Evolutionary conservation across 768 basidiomycete species (phyloP), one percentile per base, ranked within the genome.

Genomic region (Phanerodontia chrysosporium): DNA sequence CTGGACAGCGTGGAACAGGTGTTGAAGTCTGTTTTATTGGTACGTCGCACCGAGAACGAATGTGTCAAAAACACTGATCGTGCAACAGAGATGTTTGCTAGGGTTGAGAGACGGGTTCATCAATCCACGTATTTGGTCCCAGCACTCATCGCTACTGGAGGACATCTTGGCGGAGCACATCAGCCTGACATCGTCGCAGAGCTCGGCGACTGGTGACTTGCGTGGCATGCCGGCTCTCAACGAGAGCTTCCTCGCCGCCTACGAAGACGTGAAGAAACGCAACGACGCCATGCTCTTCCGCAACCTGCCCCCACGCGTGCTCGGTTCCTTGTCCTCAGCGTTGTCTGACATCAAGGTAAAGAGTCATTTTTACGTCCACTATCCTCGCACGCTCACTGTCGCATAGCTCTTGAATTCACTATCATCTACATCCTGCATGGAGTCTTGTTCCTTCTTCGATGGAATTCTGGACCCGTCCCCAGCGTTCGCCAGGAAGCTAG

Each of bases 221-320:
- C 76, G 36, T 75, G 78, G 56, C 76, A 71, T 49, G 62, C 70
- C 32, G 25, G 78, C 51, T 58, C 67, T 85, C 60, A 81, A 73
- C 49, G 77, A 74, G 46, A 73, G 75, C 1, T 74, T 92, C 32
- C 69, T 78, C 3, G 81, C 83, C 51, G 83, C 86, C 58, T 79
- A 90, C 48, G 73, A 75, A n/a, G 88, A 90, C 65, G 83, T 94
- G 25, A 84, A 81, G 61, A 76, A 80, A 55, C 80, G 94, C 57
- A 95, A 94, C 59, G 89, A 94, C 59, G 88, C 89, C 1, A 84
- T 93, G 80, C 70, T 89, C 30, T 91, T 93, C 61, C 78, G 79
- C 45, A 83, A 83, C 62, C 77, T 87, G 9, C 86, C 88, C 35
- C 77, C 82, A 0, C 83, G 85, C 29, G 79, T 78, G 8, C 78